phyloP scores from a whole-genome alignment of 176 grass and related monocot genomes.

The Hordeum vulgare region DNA sequence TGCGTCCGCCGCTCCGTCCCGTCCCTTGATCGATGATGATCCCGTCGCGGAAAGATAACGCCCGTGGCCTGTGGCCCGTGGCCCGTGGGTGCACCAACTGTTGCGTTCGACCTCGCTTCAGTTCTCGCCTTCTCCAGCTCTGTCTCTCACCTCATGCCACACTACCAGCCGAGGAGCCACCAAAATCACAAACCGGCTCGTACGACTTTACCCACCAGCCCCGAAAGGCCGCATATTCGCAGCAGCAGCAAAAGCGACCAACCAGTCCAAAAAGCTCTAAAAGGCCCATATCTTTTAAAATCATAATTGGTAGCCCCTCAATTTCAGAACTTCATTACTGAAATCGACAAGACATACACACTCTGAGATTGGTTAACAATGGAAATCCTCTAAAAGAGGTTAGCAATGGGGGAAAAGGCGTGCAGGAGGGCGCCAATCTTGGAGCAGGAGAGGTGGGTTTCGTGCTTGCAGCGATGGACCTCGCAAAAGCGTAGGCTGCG shows the following conservation, averaged over 20 bases:
- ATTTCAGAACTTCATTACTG: too few relatives aligned
- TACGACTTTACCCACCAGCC: background rate
- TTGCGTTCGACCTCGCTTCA: background rate
- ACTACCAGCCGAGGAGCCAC: background rate
- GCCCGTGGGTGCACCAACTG: background rate
- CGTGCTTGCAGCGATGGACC: constrained; percentile 23
- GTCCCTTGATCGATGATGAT: background rate
- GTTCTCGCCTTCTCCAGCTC: too few relatives aligned
- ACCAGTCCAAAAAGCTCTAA: too few relatives aligned
- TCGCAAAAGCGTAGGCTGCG: background rate
- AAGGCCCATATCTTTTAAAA: too few relatives aligned
- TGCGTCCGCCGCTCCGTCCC: background rate
- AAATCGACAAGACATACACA: too few relatives aligned
- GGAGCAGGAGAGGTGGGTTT: background rate
- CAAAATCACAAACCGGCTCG: background rate
- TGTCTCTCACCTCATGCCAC: background rate
- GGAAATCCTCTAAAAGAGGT: background rate
- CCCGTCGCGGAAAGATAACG: background rate
- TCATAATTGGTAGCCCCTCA: too few relatives aligned
- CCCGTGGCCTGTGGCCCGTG: too few relatives aligned
- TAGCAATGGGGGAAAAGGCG: background rate
- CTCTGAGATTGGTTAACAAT: background rate
- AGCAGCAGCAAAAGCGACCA: constrained; percentile 5
- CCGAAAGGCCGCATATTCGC: too few relatives aligned
- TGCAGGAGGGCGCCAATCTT: background rate